Base-by-base conservation (phyloP, 768 basidiomycete genomes). In the Hygrophoropsis aurantiaca region DNA sequence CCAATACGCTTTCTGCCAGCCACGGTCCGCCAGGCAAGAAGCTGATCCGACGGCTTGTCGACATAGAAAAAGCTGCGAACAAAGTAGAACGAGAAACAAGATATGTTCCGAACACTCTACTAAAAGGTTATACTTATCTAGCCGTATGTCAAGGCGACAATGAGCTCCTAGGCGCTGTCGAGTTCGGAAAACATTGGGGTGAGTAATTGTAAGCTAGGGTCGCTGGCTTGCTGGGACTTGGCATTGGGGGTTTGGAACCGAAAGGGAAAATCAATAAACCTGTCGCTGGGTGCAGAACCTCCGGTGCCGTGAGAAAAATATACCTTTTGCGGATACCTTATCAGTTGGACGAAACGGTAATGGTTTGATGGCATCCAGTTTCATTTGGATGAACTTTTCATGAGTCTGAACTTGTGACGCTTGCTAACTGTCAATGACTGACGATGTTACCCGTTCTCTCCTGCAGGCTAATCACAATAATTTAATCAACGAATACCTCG, bases 401-500 rank as follows among this genome's bases (percentile, higher is more conserved):
- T 23, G 23, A 32, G 13, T 18, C 13, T 30, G 7, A 30, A 30
- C 27, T 30, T 30, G 27, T 30, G 15, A n/a, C 33, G n/a, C 24
- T 18, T 15, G 20, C 38, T 23, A 21, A 37, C 21, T 16, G 32
- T 13, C 19, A 19, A 53, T 47, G 51, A 39, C 42, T 18, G 40
- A 40, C 18, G 10, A 11, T 47, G 26, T 27, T 6, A 73, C 71
- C 47, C 63, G 65, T 37, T 62, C 70, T 37, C 66, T 71, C 18
- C 67, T 82, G 41, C 64, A 71, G 49, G 62, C 60, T 33, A 79
- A 84, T 55, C 65, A 74, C 55, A 70, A 77, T 45, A 62, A 56
- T 20, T 61, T 87, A n/a, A 55, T 74, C 16, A 62, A 68, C 30
- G 72, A 80, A 38, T 87, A 84, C 58, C 58, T 72, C 44, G 51